A percentile compares a stretch with the other conserved stretches of the same genome.
Conservation (phyloP, 345 rosid species). For the Hibiscus trionum region DNA sequence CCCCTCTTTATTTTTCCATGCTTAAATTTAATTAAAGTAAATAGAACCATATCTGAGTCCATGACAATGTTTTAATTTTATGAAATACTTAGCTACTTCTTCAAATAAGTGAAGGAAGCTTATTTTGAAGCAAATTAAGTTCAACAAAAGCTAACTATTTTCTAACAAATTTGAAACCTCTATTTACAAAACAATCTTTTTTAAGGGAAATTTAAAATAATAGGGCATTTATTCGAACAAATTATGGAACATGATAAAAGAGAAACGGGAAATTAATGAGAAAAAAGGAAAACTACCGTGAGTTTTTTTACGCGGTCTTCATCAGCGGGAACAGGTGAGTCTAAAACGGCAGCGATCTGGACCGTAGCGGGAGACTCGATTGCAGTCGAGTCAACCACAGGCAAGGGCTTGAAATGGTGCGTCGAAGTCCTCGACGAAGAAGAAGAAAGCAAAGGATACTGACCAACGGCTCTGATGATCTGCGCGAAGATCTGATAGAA, state of each 20-base stretch:
- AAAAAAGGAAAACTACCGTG: conserved; percentile 22
- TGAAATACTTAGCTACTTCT: background rate
- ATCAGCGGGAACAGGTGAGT: background rate
- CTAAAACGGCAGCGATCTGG: conserved; percentile 35
- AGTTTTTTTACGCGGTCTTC: conserved; percentile 34
- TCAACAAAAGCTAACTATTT: background rate
- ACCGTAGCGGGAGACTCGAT: conserved; percentile 39
- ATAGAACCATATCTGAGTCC: background rate
- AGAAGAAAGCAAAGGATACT: conserved; percentile 48
- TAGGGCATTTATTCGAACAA: background rate
- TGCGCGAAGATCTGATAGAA: conserved; percentile 75
- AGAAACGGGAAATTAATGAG: no score
- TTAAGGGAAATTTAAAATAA: background rate
- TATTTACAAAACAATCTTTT: background rate
- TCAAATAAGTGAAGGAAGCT: background rate
- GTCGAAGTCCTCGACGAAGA: conserved; percentile 31
- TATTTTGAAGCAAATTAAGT: background rate
- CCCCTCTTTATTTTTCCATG: background rate
- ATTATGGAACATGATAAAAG: background rate
- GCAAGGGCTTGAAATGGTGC: conserved; percentile 68
- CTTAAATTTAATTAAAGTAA: background rate
- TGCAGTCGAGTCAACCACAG: conserved; percentile 59
- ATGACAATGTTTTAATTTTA: background rate
- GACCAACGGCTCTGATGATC: conserved; percentile 63
- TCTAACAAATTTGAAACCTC: background rate